phyloP scores from a whole-genome alignment of 2,329 filamentous ascomycete species.

The Talaromyces pinophilus region DNA sequence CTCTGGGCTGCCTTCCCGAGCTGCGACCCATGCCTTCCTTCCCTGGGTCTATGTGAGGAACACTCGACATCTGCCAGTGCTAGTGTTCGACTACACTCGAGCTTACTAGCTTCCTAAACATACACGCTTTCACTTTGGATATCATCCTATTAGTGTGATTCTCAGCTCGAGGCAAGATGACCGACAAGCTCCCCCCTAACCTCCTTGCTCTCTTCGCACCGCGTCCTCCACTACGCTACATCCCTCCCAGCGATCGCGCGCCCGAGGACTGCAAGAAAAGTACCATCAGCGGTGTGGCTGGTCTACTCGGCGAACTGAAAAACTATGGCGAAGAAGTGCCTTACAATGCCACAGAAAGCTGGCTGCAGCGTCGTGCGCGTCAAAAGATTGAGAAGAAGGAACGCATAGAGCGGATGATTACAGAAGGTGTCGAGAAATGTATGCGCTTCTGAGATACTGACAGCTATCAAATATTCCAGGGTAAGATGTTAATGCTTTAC shows the following conservation, averaged over 20 bases:
- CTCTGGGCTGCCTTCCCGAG: slow-evolving; percentile 14
- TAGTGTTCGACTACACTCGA: not conserved
- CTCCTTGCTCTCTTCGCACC: slow-evolving; percentile 93
- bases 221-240: slow-evolving; percentile 85
- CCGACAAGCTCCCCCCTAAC: slow-evolving; percentile 91
- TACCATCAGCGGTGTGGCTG: slow-evolving; percentile 70
- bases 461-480: not conserved
- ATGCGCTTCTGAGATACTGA: slow-evolving; percentile 30
- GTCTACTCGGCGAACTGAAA: slow-evolving; percentile 71
- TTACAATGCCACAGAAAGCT: slow-evolving; percentile 85
- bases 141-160: not conserved
- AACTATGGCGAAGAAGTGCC: slow-evolving; percentile 76
- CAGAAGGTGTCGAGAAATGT: slow-evolving; percentile 68
- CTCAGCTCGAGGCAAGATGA: slow-evolving; percentile 61
- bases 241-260: slow-evolving; percentile 77
- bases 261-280: slow-evolving; percentile 79
- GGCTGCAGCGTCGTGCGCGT: slow-evolving; percentile 83
- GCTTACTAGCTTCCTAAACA: not conserved
- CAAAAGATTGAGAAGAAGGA: slow-evolving; percentile 78
- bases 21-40: slow-evolving; percentile 1
- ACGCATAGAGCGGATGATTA: slow-evolving; percentile 63
- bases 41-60: not conserved
- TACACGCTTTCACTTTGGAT: not conserved
- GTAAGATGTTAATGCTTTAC: slow-evolving; percentile 6
- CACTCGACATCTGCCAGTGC: not conserved